Base-by-base conservation (phyloP, 495 filamentous ascomycete species). In the Amorphotheca resinae region DNA sequence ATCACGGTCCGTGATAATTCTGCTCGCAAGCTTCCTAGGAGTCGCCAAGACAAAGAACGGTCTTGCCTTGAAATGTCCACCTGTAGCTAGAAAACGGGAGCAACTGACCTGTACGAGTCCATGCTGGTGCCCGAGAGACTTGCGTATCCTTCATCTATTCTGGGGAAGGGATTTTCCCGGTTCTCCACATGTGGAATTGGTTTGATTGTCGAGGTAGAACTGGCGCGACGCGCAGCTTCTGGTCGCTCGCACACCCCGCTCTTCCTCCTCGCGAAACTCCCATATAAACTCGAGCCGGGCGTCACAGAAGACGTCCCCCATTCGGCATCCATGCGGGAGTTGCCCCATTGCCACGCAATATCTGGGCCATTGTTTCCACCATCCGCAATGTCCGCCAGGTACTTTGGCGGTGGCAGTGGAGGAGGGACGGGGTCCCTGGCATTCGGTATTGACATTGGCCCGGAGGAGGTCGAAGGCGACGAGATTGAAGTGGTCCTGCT, bases 121-220 rank as follows among this genome's bases (percentile, higher is more conserved):
- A 54, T 60, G 56, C 68, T 67, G 22, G 57, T 52, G 3, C 53
- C 43, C 36, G 64, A 67, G 11, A 66, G 50, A 53, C 69, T 73
- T 25, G 64, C 62, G 42, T 75, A 74, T 18, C 69, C 70, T 50
- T 77, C 72, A 42, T 73, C 69, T 12, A 56, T 52, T 17, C 59
- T 46, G 9, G 41, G 38, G 33, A 44, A 58, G 8, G 46, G 39
- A 33, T 59, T 50, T n/a, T 60, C 52, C 33, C 41, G 43, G 25
- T 33, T 42, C 21, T 56, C 55, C 18, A 25, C 11, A 15, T 56
- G 53, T 7, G 26, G 30, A 16, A 51, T 57, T 17, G 57, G 54
- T 33, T 56, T 62, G n/a, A 64, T 53, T 0, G 57, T 66, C 3
- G 59, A 56, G 5, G 56, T 42, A 9, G 64, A 64, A 38, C 57